Conservation (phyloP, 257 asterid genomes). For the Solanum sitiens region DNA sequence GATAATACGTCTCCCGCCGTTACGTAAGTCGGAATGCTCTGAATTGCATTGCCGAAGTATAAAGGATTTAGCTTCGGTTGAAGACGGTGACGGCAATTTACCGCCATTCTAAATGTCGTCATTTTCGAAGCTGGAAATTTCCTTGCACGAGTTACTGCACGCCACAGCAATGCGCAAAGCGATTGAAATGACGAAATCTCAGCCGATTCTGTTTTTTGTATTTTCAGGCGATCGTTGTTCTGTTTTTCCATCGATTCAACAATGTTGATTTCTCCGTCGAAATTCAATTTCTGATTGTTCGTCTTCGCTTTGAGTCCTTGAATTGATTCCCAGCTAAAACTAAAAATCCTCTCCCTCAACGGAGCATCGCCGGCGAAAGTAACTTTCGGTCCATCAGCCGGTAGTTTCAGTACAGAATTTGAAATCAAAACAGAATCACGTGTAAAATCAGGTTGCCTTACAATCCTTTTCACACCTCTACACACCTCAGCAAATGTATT, state of each 20-base stretch:
- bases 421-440: slow-evolving; percentile 43
- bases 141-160: slow-evolving; percentile 35
- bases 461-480: slow-evolving; percentile 30
- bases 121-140: slow-evolving; percentile 7
- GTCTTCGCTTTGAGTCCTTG: slow-evolving; percentile 1
- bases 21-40: slow-evolving; percentile 24
- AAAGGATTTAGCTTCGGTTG: slow-evolving; percentile 23
- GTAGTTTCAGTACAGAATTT: slow-evolving; percentile 37
- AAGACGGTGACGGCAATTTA: slow-evolving; percentile 24
- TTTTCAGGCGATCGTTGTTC: neutral
- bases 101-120: slow-evolving; percentile 28
- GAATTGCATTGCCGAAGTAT: slow-evolving; percentile 32
- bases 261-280: neutral
- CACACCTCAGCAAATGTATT: slow-evolving; percentile 49
- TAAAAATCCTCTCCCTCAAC: slow-evolving; percentile 51
- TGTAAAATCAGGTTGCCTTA: slow-evolving; percentile 24
- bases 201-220: neutral
- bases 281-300: neutral
- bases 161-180: slow-evolving; percentile 28
- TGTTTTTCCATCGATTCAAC: slow-evolving; percentile 4
- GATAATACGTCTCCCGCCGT: slow-evolving; percentile 25
- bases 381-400: slow-evolving; percentile 47
- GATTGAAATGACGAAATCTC: slow-evolving; percentile 29
- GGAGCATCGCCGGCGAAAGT: slow-evolving; percentile 45
- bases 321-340: slow-evolving; percentile 51